These are phyloP conservation scores for Solanum paucissectum DNA, from an alignment of 257 asterid genomes.

Conservation along the genomic window DNA sequence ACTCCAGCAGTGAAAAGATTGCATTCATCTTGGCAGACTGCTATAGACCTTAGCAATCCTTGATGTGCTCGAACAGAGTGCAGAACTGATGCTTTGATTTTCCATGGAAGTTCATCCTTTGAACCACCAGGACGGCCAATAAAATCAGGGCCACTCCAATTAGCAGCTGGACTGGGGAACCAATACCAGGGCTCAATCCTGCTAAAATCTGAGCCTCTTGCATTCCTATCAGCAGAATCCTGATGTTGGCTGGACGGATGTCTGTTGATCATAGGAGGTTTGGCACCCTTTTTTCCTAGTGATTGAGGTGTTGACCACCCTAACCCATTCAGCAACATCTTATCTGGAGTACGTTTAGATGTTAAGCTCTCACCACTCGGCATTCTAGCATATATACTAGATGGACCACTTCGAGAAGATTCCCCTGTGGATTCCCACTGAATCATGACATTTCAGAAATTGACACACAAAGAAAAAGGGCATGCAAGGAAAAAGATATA, in stretches of 20 bases:
- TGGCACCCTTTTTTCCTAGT: constrained; percentile 44
- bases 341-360: constrained; percentile 47
- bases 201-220: constrained; percentile 31
- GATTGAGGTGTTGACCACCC: constrained; percentile 90
- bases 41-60: constrained; percentile 84
- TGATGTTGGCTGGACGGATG: constrained; percentile 27
- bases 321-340: constrained; percentile 58
- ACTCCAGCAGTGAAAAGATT: constrained; percentile 91
- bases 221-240: constrained; percentile 34
- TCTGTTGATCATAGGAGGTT: constrained; percentile 27
- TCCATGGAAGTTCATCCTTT: constrained; percentile 92
- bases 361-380: constrained; percentile 35
- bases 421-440: constrained; percentile 85
- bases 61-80: constrained; percentile 91
- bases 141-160: constrained; percentile 65
- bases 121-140: constrained; percentile 64
- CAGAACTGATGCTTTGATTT: constrained; percentile 74
- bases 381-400: constrained; percentile 37
- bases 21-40: constrained; percentile 79
- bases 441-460: constrained; percentile 28
- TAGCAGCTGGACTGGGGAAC: constrained; percentile 74
- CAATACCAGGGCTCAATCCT: constrained; percentile 84
- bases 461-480: constrained; percentile 6
- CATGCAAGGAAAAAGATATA: background rate
- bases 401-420: constrained; percentile 42